These are phyloP conservation scores for Cyclotella distinguenda DNA, from an alignment of 108 stramenopile genomes.

Conservation along the genomic window DNA sequence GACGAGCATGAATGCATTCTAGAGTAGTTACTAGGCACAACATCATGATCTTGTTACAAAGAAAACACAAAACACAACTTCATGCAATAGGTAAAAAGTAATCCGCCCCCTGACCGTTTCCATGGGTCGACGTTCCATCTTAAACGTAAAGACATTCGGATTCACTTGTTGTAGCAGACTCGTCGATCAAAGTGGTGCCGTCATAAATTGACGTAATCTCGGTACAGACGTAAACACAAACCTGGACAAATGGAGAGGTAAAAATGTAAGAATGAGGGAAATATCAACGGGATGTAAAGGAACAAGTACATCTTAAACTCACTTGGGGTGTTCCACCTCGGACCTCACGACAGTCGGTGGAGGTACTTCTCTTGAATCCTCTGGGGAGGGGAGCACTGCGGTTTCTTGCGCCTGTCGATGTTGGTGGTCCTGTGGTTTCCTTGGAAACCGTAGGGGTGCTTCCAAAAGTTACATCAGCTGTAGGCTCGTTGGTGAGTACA, in stretches of 20 bases:
- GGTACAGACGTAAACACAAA: slow-evolving; percentile 7
- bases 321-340: neutral
- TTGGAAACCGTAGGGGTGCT: neutral
- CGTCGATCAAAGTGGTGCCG: slow-evolving; percentile 1
- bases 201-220: slow-evolving; percentile 1
- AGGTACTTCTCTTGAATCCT: neutral
- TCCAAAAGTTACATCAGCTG: neutral
- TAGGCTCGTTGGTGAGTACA: neutral
- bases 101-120: no score
- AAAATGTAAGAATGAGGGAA: no score
- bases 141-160: neutral
- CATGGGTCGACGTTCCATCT: neutral
- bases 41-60: no score
- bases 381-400: neutral
- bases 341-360: neutral
- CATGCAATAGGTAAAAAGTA: no score
- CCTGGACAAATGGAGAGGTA: no score
- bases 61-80: no score
- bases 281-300: no score
- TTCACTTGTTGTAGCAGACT: neutral
- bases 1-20: no score
- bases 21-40: no score
- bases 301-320: no score
- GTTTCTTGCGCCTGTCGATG: neutral
- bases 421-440: neutral